Evolutionary conservation across 2,329 filamentous ascomycete species (phyloP).

Genomic region (Lachnellula hyalina): DNA sequence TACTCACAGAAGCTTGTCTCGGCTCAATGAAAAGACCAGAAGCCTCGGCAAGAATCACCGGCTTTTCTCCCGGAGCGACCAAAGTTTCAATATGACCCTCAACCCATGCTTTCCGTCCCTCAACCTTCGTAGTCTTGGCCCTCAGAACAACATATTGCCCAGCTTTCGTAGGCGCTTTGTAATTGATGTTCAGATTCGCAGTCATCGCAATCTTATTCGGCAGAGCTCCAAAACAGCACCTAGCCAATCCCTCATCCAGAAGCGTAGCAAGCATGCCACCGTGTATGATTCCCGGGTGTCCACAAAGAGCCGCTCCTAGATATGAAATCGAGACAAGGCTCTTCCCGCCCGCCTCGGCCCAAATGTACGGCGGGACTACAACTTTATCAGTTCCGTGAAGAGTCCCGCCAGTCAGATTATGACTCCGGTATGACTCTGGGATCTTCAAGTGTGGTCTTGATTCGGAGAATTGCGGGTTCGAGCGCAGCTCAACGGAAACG

Average conservation of each 20-base stretch:
- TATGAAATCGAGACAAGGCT: conserved; percentile 68
- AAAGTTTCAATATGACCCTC: conserved; percentile 81
- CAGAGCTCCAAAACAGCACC: conserved; percentile 82
- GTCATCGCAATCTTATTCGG: conserved; percentile 84
- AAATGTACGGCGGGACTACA: conserved; percentile 74
- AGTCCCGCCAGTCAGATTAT: conserved; percentile 78
- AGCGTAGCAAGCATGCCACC: conserved; percentile 89
- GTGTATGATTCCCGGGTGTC: conserved; percentile 86
- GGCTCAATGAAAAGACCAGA: conserved; percentile 86
- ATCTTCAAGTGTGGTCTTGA: conserved; percentile 85
- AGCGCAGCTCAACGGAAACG: conserved; percentile 63
- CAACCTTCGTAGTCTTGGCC: conserved; percentile 76
- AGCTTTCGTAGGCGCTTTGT: conserved; percentile 73
- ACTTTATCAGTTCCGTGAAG: conserved; percentile 71
- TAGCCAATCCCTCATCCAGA: conserved; percentile 81
- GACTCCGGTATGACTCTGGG: conserved; percentile 59
- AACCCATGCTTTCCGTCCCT: conserved; percentile 93
- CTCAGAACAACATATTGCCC: conserved; percentile 70
- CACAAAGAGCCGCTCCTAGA: conserved; percentile 74
- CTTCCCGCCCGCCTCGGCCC: conserved; percentile 65
- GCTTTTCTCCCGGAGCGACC: conserved; percentile 55
- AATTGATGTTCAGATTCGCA: conserved; percentile 77
- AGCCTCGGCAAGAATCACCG: conserved; percentile 70
- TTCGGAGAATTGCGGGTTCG: conserved; percentile 62
- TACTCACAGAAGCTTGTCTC: conserved; percentile 58